Evolutionary conservation across 2,329 filamentous ascomycete species (phyloP).

Genomic region (Catunica adiposa): DNA sequence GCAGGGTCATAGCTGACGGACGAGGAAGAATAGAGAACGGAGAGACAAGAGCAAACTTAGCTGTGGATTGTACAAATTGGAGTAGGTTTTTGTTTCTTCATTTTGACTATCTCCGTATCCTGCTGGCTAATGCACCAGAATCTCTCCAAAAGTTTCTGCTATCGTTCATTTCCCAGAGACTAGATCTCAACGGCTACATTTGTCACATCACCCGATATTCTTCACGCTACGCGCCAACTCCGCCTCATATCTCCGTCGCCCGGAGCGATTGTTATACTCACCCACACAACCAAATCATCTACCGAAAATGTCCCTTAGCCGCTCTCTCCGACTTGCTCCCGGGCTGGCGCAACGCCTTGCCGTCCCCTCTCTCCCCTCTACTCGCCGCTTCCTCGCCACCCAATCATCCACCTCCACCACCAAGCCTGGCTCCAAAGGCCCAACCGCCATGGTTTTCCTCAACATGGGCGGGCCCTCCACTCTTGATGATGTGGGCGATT

Average conservation of each 20-base stretch:
- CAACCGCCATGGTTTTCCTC: constrained; percentile 95
- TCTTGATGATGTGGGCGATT: constrained; percentile 72
- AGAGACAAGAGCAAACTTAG: too few species aligned
- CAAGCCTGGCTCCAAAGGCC: constrained; percentile 44
- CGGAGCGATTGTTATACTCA: background rate
- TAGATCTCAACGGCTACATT: background rate
- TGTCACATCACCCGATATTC: background rate
- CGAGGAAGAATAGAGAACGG: too few species aligned
- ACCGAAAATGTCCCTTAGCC: constrained; percentile 21
- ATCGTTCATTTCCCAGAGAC: too few species aligned
- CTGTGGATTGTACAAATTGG: background rate
- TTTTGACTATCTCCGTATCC: background rate
- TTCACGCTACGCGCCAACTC: background rate
- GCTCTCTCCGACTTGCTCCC: constrained; percentile 16
- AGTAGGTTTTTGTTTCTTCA: background rate
- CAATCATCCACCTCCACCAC: constrained; percentile 42
- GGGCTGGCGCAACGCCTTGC: constrained; percentile 17
- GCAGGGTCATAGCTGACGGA: background rate
- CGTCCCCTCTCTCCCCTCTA: constrained; percentile 17
- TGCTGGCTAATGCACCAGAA: too few species aligned
- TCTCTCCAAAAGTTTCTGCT: too few species aligned
- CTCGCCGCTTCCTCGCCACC: constrained; percentile 34
- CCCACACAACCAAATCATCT: background rate
- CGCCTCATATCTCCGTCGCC: background rate
- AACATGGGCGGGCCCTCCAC: constrained; percentile 97